phyloP scores from a whole-genome alignment of 768 basidiomycete genomes.

The Rhizopogon roseolus region DNA sequence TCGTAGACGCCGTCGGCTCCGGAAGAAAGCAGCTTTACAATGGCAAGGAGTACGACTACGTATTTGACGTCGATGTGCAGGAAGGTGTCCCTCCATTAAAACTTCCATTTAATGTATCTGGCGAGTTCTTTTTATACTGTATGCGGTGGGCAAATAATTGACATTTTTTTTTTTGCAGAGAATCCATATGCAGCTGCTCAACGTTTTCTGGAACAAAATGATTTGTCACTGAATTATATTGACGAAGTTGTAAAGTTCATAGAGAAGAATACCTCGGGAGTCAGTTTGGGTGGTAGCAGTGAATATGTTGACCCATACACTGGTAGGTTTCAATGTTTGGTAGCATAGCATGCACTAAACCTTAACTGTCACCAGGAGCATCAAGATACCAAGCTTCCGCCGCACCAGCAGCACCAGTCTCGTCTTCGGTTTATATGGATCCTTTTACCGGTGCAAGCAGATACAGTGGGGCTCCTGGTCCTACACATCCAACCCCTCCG shows the following conservation, averaged over 20 bases:
- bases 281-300: constrained; percentile 56
- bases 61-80: constrained; percentile 97
- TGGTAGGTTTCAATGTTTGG: constrained; percentile 37
- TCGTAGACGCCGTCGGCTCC: constrained; percentile 90
- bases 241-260: constrained; percentile 94
- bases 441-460: constrained; percentile 73
- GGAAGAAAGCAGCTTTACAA: constrained; percentile 88
- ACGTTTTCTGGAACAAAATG: constrained; percentile 77
- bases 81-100: constrained; percentile 92
- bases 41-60: constrained; percentile 96
- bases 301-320: constrained; percentile 88
- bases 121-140: constrained; percentile 35
- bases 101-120: constrained; percentile 86
- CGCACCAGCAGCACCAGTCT: constrained; percentile 23
- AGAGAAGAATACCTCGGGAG: constrained; percentile 82
- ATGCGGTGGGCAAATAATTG: background rate
- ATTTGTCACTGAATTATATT: constrained; percentile 76
- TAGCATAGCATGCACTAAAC: background rate
- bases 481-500: constrained; percentile 25
- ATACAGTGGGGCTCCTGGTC: constrained; percentile 42
- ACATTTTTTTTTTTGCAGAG: constrained; percentile 42
- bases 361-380: constrained; percentile 37
- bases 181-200: constrained; percentile 90
- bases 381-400: constrained; percentile 52
- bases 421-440: constrained; percentile 45